These are phyloP conservation scores for Hemerocallis citrina DNA, from an alignment of 106 monocot genomes.

Conservation along the genomic window DNA sequence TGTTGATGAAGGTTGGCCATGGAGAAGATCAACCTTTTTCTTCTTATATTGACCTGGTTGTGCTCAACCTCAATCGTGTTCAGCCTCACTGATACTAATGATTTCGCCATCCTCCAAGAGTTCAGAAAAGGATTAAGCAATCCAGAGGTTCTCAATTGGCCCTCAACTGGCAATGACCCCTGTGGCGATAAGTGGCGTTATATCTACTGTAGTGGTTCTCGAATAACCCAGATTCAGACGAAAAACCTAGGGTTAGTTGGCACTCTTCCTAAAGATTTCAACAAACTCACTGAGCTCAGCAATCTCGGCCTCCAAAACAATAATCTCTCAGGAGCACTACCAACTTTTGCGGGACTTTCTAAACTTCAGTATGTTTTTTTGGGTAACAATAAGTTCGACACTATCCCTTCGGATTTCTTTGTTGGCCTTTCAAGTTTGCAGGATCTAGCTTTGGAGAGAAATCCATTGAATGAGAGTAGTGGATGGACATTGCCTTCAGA, in stretches of 20 bases:
- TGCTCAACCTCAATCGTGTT: slow-evolving; percentile 9
- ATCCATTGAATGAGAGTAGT: slow-evolving; percentile 35
- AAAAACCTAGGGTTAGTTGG: slow-evolving; percentile 30
- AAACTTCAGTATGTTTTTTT: slow-evolving; percentile 28
- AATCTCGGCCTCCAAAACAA: slow-evolving; percentile 60
- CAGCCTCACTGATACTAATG: slow-evolving; percentile 20
- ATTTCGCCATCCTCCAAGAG: slow-evolving; percentile 24
- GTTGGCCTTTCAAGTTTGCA: slow-evolving; percentile 32
- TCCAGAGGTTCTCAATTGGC: slow-evolving; percentile 38
- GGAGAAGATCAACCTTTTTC: not conserved
- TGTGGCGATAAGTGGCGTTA: slow-evolving; percentile 44
- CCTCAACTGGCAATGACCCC: slow-evolving; percentile 21
- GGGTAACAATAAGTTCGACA: slow-evolving; percentile 32
- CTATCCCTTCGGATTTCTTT: slow-evolving; percentile 55
- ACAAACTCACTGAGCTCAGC: slow-evolving; percentile 35
- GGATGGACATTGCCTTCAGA: slow-evolving; percentile 36
- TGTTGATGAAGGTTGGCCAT: slow-evolving; percentile 1
- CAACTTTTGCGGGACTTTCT: slow-evolving; percentile 49
- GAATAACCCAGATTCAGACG: slow-evolving; percentile 54
- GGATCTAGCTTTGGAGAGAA: slow-evolving; percentile 27
- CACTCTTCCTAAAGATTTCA: slow-evolving; percentile 39
- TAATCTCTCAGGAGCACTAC: slow-evolving; percentile 44
- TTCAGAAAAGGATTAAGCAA: slow-evolving; percentile 31
- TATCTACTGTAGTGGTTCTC: slow-evolving; percentile 25
- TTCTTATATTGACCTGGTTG: not conserved